A percentile compares a stretch with the other conserved stretches of the same genome.
phyloP scores from a whole-genome alignment of 768 basidiomycete genomes.

The Tulasnella sp. region DNA sequence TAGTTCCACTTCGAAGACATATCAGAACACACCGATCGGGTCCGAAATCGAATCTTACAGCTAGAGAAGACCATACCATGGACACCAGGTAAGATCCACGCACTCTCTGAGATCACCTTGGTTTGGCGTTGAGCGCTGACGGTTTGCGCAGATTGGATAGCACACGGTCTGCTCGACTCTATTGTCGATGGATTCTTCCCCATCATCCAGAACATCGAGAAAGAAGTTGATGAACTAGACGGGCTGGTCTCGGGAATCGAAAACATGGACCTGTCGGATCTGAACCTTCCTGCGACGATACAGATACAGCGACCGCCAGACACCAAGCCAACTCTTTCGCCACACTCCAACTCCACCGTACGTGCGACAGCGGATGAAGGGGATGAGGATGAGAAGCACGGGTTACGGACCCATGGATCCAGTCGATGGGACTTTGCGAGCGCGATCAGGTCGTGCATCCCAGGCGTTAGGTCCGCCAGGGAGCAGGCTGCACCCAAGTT shows the following conservation, averaged over 20 bases:
- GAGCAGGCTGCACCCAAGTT: not conserved
- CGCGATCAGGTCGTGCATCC: not conserved
- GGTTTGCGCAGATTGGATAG: constrained; percentile 70
- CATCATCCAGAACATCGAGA: constrained; percentile 68
- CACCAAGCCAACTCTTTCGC: not conserved
- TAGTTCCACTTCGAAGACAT: constrained; percentile 90
- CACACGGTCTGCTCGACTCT: constrained; percentile 84
- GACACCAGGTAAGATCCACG: constrained; percentile 52
- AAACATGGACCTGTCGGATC: not conserved
- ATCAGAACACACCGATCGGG: constrained; percentile 73
- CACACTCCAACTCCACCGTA: not conserved
- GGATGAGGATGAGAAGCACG: not conserved
- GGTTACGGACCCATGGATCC: not conserved
- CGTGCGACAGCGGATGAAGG: not conserved
- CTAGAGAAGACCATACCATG: constrained; percentile 56
- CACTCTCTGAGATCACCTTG: not conserved
- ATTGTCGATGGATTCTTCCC: constrained; percentile 93
- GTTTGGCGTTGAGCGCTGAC: not conserved
- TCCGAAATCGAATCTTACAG: constrained; percentile 59
- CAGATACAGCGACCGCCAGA: not conserved
- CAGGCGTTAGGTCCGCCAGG: not conserved
- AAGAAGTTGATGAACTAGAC: constrained; percentile 72
- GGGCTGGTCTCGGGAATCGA: constrained; percentile 41
- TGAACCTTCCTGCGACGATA: not conserved
- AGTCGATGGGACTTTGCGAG: not conserved